phyloP scores from a whole-genome alignment of 768 basidiomycete genomes.

The Cyclocybe cylindracea region DNA sequence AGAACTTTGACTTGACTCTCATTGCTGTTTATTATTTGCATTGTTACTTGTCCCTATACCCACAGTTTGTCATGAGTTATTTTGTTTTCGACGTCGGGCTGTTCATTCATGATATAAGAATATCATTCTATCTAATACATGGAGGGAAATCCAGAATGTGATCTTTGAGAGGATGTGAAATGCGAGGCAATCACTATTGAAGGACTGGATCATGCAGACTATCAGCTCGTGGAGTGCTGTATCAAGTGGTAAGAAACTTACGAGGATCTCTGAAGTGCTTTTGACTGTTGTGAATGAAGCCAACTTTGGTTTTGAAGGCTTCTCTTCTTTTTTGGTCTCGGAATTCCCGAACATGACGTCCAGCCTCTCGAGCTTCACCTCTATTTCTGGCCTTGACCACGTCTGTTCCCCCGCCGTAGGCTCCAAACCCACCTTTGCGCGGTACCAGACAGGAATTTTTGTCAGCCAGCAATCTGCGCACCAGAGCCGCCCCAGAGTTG shows the following conservation, averaged over 20 bases:
- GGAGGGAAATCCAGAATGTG: not conserved
- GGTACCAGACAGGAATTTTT: constrained; percentile 87
- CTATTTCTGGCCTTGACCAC: constrained; percentile 89
- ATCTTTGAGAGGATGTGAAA: not conserved
- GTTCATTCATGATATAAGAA: constrained; percentile 12
- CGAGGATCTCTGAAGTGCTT: constrained; percentile 83
- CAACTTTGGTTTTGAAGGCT: constrained; percentile 84
- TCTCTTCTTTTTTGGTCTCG: constrained; percentile 78
- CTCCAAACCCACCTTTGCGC: constrained; percentile 82
- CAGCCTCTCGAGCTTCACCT: constrained; percentile 95
- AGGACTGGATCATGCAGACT: constrained; percentile 24
- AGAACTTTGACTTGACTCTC: constrained; percentile 37
- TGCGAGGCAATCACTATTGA: constrained; percentile 18
- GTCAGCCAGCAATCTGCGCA: constrained; percentile 76
- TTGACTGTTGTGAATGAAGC: constrained; percentile 79
- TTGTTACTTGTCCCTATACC: constrained; percentile 13
- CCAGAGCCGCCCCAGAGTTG: constrained; percentile 73
- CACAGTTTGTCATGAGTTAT: not conserved
- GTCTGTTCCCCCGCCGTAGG: constrained; percentile 77
- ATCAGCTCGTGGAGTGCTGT: not conserved
- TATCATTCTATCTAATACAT: constrained; percentile 12
- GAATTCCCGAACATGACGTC: constrained; percentile 81
- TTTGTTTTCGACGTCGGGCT: constrained; percentile 6
- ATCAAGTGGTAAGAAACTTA: constrained; percentile 38
- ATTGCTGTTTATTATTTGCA: constrained; percentile 35